These are phyloP conservation scores for Aspergillus floridensis DNA, from an alignment of 2,329 filamentous ascomycete genomes.

Conservation along the genomic window DNA sequence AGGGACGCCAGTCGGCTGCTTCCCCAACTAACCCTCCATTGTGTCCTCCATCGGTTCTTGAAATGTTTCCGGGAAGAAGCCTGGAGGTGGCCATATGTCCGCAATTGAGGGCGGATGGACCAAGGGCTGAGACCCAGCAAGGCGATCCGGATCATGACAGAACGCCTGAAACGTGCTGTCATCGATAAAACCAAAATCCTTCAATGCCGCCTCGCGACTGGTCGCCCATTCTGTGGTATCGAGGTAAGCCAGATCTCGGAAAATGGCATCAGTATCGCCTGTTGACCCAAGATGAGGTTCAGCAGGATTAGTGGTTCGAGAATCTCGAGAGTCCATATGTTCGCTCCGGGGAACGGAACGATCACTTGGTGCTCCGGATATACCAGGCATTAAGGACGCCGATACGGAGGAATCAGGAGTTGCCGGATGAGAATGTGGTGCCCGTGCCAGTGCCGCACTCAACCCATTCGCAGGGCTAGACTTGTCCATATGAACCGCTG, in stretches of 20 bases:
- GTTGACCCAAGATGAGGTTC: conserved; percentile 11
- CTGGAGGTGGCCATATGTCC: conserved; percentile 44
- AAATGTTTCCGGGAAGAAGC: conserved; percentile 43
- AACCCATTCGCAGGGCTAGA: conserved; percentile 20
- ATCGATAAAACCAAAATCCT: conserved; percentile 46
- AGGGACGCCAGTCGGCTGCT: neutral
- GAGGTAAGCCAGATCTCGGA: conserved; percentile 46
- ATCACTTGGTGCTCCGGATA: conserved; percentile 14
- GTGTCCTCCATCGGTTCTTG: conserved; percentile 26
- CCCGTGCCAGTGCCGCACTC: conserved; percentile 19
- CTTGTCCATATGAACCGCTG: conserved; percentile 20
- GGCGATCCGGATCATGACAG: conserved; percentile 45
- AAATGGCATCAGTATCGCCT: conserved; percentile 43
- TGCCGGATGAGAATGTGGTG: conserved; percentile 26
- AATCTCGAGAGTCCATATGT: conserved; percentile 3
- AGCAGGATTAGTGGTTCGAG: conserved; percentile 4
- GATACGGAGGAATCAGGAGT: conserved; percentile 36
- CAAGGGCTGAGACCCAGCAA: conserved; percentile 36
- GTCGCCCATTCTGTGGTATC: conserved; percentile 46
- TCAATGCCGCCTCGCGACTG: conserved; percentile 41
- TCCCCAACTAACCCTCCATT: conserved; percentile 19
- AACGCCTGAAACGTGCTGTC: conserved; percentile 46
- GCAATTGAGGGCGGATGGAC: conserved; percentile 41
- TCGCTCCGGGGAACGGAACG: conserved; percentile 13
- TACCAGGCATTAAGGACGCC: conserved; percentile 20